phyloP scores from a whole-genome alignment of 371 early-diverging fungal species.

The Mucor saturninus region DNA sequence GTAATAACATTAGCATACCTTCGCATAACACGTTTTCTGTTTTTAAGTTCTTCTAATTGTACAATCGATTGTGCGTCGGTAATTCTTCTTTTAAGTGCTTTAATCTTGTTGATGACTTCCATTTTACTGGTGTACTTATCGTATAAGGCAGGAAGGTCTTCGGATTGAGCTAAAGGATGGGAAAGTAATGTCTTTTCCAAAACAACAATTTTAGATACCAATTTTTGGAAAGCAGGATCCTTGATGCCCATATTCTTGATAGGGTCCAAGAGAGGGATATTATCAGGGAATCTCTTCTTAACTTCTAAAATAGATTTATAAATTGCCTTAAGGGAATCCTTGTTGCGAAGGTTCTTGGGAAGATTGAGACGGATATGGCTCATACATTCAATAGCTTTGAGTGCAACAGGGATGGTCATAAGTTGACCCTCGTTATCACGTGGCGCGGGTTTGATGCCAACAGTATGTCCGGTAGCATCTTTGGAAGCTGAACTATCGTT shows the following conservation, averaged over 20 bases:
- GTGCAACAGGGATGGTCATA: constrained; percentile 77
- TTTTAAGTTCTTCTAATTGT: constrained; percentile 93
- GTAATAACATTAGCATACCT: constrained; percentile 31
- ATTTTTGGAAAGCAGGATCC: constrained; percentile 78
- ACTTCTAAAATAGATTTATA: constrained; percentile 77
- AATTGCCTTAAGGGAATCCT: constrained; percentile 66
- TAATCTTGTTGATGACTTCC: constrained; percentile 57
- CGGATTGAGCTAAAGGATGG: constrained; percentile 62
- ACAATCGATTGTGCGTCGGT: constrained; percentile 80
- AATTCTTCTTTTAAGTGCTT: constrained; percentile 71
- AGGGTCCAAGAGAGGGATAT: constrained; percentile 87
- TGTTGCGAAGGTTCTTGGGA: constrained; percentile 70
- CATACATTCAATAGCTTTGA: constrained; percentile 76
- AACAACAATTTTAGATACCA: constrained; percentile 74
- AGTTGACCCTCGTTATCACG: constrained; percentile 45
- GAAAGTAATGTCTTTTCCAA: constrained; percentile 68
- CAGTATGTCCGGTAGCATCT: constrained; percentile 61
- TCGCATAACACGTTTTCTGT: constrained; percentile 89
- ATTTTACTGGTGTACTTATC: constrained; percentile 72
- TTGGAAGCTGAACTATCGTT: constrained; percentile 58
- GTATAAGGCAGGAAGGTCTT: constrained; percentile 66
- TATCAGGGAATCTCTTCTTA: constrained; percentile 72
- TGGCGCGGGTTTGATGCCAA: constrained; percentile 67
- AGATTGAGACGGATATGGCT: constrained; percentile 79
- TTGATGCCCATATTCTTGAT: constrained; percentile 88